These are phyloP conservation scores for Hylodesmum podocarpum DNA, from an alignment of 306 rosid genomes.

Conservation along the genomic window DNA sequence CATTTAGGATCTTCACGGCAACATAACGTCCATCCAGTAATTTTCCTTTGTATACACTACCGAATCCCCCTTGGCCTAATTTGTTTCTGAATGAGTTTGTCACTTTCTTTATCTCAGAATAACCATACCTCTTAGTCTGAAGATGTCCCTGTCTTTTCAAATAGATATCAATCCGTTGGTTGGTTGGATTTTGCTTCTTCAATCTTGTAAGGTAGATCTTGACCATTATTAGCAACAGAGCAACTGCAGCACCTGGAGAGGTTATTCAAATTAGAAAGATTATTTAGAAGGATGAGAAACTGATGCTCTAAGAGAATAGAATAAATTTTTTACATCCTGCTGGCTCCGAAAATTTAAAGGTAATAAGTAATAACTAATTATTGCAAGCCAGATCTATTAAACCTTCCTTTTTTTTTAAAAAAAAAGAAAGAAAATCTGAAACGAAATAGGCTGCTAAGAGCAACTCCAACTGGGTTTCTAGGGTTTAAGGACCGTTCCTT, in stretches of 20 bases:
- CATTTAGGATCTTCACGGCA: conserved; percentile 43
- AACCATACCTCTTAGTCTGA: conserved; percentile 23
- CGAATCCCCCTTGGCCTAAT: conserved; percentile 41
- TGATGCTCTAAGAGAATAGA: neutral
- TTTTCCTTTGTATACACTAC: conserved; percentile 29
- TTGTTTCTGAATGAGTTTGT: conserved; percentile 32
- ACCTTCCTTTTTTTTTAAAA: too few species aligned
- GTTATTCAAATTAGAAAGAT: neutral
- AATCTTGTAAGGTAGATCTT: neutral
- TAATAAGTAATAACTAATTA: neutral
- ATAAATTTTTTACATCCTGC: neutral
- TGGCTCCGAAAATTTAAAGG: neutral
- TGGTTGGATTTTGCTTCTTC: neutral
- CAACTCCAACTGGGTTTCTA: too few species aligned
- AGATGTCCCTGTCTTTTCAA: conserved; percentile 5
- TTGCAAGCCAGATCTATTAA: neutral
- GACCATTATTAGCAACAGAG: neutral
- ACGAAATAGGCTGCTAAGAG: neutral
- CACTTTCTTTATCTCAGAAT: conserved; percentile 28
- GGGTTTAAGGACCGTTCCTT: too few species aligned
- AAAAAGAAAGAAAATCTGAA: too few species aligned
- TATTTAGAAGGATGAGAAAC: neutral
- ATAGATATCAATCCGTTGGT: neutral
- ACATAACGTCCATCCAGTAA: conserved; percentile 16
- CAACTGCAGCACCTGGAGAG: neutral